Base-by-base conservation (phyloP, 768 basidiomycete species). In the Leccinellum luteum region DNA sequence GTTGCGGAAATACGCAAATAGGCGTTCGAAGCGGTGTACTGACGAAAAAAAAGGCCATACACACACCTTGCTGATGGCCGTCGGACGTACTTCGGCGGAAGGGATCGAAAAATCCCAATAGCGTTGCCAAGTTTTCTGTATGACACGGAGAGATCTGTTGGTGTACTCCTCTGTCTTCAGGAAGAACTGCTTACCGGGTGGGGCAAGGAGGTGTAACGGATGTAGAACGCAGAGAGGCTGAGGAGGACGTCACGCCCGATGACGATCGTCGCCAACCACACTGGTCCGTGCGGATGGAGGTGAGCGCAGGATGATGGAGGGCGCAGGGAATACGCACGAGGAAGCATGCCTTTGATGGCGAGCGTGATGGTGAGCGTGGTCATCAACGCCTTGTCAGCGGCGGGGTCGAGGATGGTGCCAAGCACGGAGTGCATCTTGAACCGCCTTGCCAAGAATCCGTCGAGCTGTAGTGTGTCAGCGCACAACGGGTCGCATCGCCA, bases 61-160 rank as follows among this genome's bases (percentile, higher is more conserved):
- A 52, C 57, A 43, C 41, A 89, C 92, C 79, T 96, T 98, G 79
- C 93, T 96, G 51, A 99, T 94, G n/a, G 73, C 74, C 12, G 97
- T 98, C 0, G 96, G 96, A 30, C 84, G 84, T 13, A 98, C 94
- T 73, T 97, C 95, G 1, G 94, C 96, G 1, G 94, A 96, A 2
- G 97, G 94, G 51, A 97, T 85, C 10, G 91, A 90, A 60, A 97
- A 92, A 69, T 98, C 92, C 92, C 95, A 99, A 74, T 98, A 99
- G 32, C 97, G 85, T 25, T 76, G 70, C 68, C 93, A 89, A 0
- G 94, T 97, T 92, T 92, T 92, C 90, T 95, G 71, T 13, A 47
- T 47, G n/a, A 45, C 44, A 48, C 54, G 60, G 34, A 55, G 3
- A 23, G 30, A 44, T 45, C 17, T 55, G 44, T 64, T 12, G 41